These are phyloP conservation scores for Pelargonium australe DNA, from an alignment of 441 rosid genomes.

Conservation along the genomic window DNA sequence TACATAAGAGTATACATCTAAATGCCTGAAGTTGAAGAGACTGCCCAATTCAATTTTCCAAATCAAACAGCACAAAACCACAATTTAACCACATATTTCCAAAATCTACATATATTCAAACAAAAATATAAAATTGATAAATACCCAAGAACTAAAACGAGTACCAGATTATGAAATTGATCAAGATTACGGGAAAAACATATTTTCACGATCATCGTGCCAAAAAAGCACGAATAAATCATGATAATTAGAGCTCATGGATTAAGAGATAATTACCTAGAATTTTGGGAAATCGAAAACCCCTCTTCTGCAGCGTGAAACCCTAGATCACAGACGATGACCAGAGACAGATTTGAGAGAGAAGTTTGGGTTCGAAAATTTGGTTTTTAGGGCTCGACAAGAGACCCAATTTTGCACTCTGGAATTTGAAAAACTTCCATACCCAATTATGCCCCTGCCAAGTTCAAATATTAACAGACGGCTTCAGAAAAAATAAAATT, in stretches of 20 bases:
- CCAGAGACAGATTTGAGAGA: not conserved
- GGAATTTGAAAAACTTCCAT: not conserved
- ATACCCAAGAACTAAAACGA: not conserved
- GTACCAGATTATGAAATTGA: not conserved
- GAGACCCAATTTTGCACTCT: not conserved
- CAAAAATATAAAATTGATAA: not conserved
- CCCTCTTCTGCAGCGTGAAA: not conserved
- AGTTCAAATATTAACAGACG: too few relatives aligned
- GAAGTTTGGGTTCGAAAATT: not conserved
- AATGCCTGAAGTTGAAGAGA: not conserved
- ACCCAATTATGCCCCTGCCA: not conserved
- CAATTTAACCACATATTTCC: not conserved
- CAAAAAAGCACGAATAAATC: not conserved
- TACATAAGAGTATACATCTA: not conserved
- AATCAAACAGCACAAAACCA: not conserved
- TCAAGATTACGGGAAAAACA: not conserved
- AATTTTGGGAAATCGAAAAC: not conserved
- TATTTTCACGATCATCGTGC: not conserved
- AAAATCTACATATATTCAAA: not conserved
- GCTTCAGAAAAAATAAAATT: too few relatives aligned
- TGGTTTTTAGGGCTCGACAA: slow-evolving; percentile 2
- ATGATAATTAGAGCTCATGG: not conserved
- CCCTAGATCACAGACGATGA: not conserved
- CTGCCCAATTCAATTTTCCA: not conserved
- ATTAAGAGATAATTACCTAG: not conserved